Conservation (phyloP, 768 basidiomycete genomes). For the Agaricus subrufescens region DNA sequence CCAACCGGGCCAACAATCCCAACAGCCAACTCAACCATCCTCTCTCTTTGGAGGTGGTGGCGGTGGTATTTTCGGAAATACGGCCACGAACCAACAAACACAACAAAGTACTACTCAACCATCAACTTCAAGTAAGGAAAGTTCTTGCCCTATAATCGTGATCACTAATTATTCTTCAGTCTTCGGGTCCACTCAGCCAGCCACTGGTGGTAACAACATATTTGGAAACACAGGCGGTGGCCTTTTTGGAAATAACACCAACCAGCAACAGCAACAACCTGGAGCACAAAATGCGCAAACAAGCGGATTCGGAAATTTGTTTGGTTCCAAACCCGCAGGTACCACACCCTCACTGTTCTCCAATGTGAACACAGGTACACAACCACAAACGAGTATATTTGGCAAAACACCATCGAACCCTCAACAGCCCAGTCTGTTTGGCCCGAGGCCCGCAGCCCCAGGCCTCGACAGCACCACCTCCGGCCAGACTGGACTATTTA, state of each 20-base stretch:
- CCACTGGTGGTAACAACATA: conserved; percentile 10
- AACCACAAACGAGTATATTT: conserved; percentile 36
- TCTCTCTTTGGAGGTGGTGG: conserved; percentile 14
- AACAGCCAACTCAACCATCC: conserved; percentile 26
- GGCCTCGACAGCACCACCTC: conserved; percentile 30
- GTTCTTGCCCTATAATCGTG: background rate
- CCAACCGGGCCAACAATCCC: conserved; percentile 22
- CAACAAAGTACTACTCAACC: conserved; percentile 15
- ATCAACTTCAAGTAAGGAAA: conserved; percentile 13
- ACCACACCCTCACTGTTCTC: conserved; percentile 33
- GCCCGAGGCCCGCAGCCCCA: conserved; percentile 47
- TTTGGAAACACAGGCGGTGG: conserved; percentile 10
- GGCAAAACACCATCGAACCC: conserved; percentile 42
- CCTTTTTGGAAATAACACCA: conserved; percentile 2
- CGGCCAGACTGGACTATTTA: conserved; percentile 37
- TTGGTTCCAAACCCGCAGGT: conserved; percentile 38
- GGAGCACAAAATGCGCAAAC: conserved; percentile 15
- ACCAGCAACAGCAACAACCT: conserved; percentile 25
- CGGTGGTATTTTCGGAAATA: conserved; percentile 7
- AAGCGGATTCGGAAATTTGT: conserved; percentile 33
- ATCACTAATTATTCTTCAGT: conserved; percentile 9
- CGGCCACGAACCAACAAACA: conserved; percentile 13
- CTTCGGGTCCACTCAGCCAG: conserved; percentile 13
- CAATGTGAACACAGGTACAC: conserved; percentile 26
- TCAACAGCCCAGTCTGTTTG: conserved; percentile 44